Evolutionary conservation across 495 filamentous ascomycete species (phyloP).

Genomic region (Aspergillus affinis): DNA sequence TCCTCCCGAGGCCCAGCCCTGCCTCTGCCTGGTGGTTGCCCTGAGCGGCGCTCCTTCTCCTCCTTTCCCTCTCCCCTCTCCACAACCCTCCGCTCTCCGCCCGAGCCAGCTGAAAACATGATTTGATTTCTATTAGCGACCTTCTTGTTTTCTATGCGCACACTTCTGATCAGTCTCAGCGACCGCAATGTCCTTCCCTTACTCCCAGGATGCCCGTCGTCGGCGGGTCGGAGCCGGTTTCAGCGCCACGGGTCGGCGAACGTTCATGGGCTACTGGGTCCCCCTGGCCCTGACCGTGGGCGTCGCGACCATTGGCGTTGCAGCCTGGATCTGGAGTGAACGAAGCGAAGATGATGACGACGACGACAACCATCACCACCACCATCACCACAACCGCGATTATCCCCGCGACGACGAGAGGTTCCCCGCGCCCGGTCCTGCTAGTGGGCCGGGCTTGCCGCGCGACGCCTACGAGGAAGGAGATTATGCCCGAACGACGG

Average conservation of each 20-base stretch:
- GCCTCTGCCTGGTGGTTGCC: background rate
- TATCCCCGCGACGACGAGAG: slow-evolving; percentile 46
- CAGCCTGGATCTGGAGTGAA: slow-evolving; percentile 92
- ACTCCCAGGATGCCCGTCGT: slow-evolving; percentile 64
- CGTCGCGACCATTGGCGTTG: slow-evolving; percentile 77
- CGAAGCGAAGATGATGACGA: slow-evolving; percentile 68
- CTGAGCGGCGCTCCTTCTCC: background rate
- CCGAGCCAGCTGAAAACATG: slow-evolving; percentile 35
- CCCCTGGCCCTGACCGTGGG: slow-evolving; percentile 82
- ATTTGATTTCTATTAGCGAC: slow-evolving; percentile 29
- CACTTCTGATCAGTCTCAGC: slow-evolving; percentile 26
- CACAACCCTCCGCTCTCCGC: slow-evolving; percentile 3
- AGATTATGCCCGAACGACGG: slow-evolving; percentile 34
- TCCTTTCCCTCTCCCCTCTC: background rate
- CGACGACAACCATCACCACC: slow-evolving; percentile 52
- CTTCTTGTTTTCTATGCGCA: slow-evolving; percentile 32
- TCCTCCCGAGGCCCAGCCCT: background rate
- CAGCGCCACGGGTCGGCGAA: slow-evolving; percentile 59
- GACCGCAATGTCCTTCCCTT: slow-evolving; percentile 70
- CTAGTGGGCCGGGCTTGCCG: slow-evolving; percentile 27
- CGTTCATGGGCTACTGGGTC: slow-evolving; percentile 78
- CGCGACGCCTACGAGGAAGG: slow-evolving; percentile 29
- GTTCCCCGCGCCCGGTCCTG: slow-evolving; percentile 32
- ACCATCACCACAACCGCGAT: slow-evolving; percentile 39
- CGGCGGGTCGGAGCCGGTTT: slow-evolving; percentile 57